phyloP scores from a whole-genome alignment of 164 flowering plant genomes.

The Euptelea pleiosperma region DNA sequence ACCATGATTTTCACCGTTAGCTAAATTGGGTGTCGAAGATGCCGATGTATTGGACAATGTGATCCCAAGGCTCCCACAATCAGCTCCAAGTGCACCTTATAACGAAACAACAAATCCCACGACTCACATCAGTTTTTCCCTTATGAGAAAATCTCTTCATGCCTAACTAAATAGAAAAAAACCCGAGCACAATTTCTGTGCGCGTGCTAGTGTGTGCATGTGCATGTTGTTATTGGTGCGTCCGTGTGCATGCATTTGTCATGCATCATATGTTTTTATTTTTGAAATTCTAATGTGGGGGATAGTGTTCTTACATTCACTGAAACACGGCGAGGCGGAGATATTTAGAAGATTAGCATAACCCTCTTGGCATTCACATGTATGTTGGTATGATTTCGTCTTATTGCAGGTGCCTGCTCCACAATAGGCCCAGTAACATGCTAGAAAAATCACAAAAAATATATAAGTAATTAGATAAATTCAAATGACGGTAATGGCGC shows the following conservation, averaged over 20 bases:
- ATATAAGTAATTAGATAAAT: background rate
- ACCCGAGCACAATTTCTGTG: too few species aligned
- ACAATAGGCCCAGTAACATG: slow-evolving; percentile 63
- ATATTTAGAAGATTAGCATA: slow-evolving; percentile 44
- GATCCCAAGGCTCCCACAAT: slow-evolving; percentile 45
- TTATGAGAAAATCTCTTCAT: too few species aligned
- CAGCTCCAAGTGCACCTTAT: slow-evolving; percentile 46
- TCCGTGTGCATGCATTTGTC: too few species aligned
- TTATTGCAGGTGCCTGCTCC: slow-evolving; percentile 50
- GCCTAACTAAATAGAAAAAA: too few species aligned
- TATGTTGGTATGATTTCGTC: slow-evolving; percentile 21
- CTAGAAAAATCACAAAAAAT: slow-evolving; percentile 21
- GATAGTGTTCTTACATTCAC: slow-evolving; percentile 39
- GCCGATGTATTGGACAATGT: slow-evolving; percentile 22
- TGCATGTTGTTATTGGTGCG: too few species aligned
- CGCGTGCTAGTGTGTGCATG: too few species aligned
- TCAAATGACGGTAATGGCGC: background rate
- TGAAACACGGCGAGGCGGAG: slow-evolving; percentile 50
- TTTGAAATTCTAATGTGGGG: background rate
- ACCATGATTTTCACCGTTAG: background rate
- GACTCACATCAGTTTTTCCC: background rate
- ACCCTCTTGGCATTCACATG: slow-evolving; percentile 46
- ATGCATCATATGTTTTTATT: too few species aligned
- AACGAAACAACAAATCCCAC: background rate
- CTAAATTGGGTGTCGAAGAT: background rate